A percentile compares a stretch with the other conserved stretches of the same genome.
phyloP scores from a whole-genome alignment of 2,329 filamentous ascomycete genomes.

The Sarocladium strictum region DNA sequence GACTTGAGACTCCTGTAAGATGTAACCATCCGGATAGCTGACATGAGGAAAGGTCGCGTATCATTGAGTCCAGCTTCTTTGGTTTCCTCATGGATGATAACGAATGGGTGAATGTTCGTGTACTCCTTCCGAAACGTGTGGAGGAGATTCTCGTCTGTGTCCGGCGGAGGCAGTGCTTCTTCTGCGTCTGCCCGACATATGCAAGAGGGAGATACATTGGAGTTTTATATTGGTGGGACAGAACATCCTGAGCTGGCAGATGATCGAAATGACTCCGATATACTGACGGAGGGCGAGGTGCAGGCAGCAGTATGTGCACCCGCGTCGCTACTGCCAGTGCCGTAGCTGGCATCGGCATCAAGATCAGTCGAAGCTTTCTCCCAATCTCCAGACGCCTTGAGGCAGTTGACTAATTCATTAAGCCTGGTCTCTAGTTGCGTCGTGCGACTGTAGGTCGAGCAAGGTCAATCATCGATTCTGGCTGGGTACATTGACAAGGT shows the following conservation, averaged over 20 bases:
- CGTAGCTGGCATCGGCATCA: background rate
- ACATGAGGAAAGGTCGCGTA: constrained; percentile 41
- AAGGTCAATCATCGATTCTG: background rate
- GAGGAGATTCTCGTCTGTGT: constrained; percentile 40
- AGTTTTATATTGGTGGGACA: constrained; percentile 39
- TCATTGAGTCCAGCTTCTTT: constrained; percentile 30
- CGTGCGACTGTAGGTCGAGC: constrained; percentile 32
- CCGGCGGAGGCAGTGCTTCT: constrained; percentile 31
- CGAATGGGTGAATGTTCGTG: constrained; percentile 40
- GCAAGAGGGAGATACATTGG: constrained; percentile 38
- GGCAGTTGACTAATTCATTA: constrained; percentile 41
- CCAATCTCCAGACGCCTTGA: constrained; percentile 37
- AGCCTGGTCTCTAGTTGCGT: constrained; percentile 44
- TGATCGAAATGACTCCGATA: constrained; percentile 13
- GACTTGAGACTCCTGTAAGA: constrained; percentile 40
- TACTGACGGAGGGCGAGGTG: background rate
- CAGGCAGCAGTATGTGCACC: no score
- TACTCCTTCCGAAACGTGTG: constrained; percentile 37
- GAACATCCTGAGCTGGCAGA: constrained; percentile 14
- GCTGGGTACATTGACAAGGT: background rate
- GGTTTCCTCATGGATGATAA: constrained; percentile 32
- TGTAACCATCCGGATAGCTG: constrained; percentile 43
- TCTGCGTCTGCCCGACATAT: constrained; percentile 38
- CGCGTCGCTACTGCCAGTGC: constrained; percentile 1
- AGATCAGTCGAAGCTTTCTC: constrained; percentile 10